Evolutionary conservation across 192 early-diverging fungal genomes (phyloP).

Genomic region (Entomortierella chlamydospora): DNA sequence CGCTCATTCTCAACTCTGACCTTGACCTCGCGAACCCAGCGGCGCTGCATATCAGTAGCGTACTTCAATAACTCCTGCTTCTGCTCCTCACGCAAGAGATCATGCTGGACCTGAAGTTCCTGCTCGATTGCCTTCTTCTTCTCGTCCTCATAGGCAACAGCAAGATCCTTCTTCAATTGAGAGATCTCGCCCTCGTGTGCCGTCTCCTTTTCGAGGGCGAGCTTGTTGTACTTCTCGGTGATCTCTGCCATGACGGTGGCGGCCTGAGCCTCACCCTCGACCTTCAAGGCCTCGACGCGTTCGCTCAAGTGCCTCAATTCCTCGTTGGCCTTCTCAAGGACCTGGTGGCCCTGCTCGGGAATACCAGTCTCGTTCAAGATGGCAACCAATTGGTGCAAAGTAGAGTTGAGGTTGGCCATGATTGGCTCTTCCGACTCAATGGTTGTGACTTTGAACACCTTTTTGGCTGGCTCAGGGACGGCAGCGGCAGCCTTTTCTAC

Average conservation of each 20-base stretch:
- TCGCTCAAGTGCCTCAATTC: slow-evolving; percentile 60
- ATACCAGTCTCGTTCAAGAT: slow-evolving; percentile 53
- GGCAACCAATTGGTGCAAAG: slow-evolving; percentile 35
- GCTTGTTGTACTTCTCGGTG: slow-evolving; percentile 57
- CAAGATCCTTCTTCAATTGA: slow-evolving; percentile 68
- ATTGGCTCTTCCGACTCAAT: slow-evolving; percentile 52
- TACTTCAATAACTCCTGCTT: slow-evolving; percentile 73
- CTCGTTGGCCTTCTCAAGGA: slow-evolving; percentile 69
- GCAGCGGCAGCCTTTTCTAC: slow-evolving; percentile 10
- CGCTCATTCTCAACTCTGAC: slow-evolving; percentile 90
- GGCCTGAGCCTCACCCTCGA: slow-evolving; percentile 49
- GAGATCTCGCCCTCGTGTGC: slow-evolving; percentile 67
- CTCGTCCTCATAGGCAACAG: slow-evolving; percentile 58
- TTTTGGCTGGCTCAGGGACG: slow-evolving; percentile 32
- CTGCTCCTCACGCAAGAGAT: slow-evolving; percentile 60
- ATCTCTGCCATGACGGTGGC: slow-evolving; percentile 46
- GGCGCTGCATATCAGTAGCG: slow-evolving; percentile 77
- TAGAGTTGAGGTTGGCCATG: slow-evolving; percentile 49
- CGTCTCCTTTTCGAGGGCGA: slow-evolving; percentile 59
- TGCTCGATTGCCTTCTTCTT: slow-evolving; percentile 43
- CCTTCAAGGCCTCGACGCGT: slow-evolving; percentile 62
- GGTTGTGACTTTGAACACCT: slow-evolving; percentile 43
- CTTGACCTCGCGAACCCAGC: slow-evolving; percentile 83
- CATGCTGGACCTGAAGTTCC: slow-evolving; percentile 60
- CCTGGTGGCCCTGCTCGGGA: slow-evolving; percentile 65